A percentile compares a stretch with the other conserved stretches of the same genome.
phyloP scores from a whole-genome alignment of 345 rosid genomes.

The Ceriops tagal region DNA sequence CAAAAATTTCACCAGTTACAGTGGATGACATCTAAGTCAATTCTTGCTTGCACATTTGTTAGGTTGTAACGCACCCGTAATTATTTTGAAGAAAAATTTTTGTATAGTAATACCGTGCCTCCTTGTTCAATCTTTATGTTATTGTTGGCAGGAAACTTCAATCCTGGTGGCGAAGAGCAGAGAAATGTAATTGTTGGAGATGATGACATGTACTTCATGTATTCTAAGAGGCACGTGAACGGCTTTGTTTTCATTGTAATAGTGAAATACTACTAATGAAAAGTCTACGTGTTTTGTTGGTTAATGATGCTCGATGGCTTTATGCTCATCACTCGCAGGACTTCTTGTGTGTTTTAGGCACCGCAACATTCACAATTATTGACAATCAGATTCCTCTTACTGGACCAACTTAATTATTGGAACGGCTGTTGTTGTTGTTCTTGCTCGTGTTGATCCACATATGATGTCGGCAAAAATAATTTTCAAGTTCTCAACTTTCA shows the following conservation, averaged over 20 bases:
- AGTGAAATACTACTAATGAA: not conserved
- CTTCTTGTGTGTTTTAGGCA: slow-evolving; percentile 44
- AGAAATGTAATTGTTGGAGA: slow-evolving; percentile 78
- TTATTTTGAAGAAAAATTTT: too few relatives aligned
- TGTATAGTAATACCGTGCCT: too few relatives aligned
- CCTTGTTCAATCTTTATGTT: not conserved
- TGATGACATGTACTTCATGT: slow-evolving; percentile 48
- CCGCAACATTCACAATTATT: slow-evolving; percentile 51
- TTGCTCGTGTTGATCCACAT: slow-evolving; percentile 72
- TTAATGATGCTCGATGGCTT: not conserved
- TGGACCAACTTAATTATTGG: slow-evolving; percentile 81
- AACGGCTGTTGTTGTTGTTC: slow-evolving; percentile 70
- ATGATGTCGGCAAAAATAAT: slow-evolving; percentile 92
- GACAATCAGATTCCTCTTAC: slow-evolving; percentile 85
- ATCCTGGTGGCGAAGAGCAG: slow-evolving; percentile 78
- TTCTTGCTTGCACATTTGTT: too few relatives aligned
- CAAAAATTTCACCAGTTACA: too few relatives aligned
- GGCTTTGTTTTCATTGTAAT: not conserved
- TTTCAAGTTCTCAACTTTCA: not conserved
- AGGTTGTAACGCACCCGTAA: too few relatives aligned
- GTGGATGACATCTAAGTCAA: too few relatives aligned
- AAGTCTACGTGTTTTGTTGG: not conserved
- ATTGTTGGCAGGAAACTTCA: slow-evolving; percentile 63
- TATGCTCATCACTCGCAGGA: not conserved
- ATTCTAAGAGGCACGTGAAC: not conserved